These are phyloP conservation scores for Trichoderma gracile DNA, from an alignment of 2,329 filamentous ascomycete genomes.

Conservation along the genomic window DNA sequence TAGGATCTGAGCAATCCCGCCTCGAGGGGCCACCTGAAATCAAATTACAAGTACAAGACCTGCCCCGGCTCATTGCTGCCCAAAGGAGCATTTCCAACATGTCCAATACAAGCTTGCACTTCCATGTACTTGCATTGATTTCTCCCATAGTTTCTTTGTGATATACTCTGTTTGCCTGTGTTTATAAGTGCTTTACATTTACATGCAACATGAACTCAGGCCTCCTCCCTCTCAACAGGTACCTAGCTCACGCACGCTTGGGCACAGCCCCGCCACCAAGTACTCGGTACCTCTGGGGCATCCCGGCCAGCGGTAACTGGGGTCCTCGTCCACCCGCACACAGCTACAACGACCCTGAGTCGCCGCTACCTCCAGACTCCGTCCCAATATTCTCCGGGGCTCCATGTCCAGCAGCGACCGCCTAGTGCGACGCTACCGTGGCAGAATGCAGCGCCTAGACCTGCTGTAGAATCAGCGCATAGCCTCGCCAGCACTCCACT, in stretches of 20 bases:
- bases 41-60: slow-evolving; percentile 2
- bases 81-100: neutral
- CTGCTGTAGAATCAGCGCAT: neutral
- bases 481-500: neutral
- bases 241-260: neutral
- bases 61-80: neutral
- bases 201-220: no score
- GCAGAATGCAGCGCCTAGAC: slow-evolving; percentile 2
- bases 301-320: neutral
- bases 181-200: neutral
- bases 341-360: neutral
- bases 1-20: neutral
- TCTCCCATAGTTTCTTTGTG: no score
- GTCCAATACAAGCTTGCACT: neutral
- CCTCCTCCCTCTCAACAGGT: no score
- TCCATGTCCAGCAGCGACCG: slow-evolving; percentile 1
- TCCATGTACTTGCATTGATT: no score
- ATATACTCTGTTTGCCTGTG: neutral
- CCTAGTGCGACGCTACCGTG: neutral
- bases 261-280: slow-evolving; percentile 21
- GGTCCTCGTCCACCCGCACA: neutral
- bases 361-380: neutral
- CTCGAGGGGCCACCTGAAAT: neutral
- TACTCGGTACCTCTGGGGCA: neutral
- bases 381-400: slow-evolving; percentile 11